Evolutionary conservation across 768 basidiomycete species (phyloP).

Genomic region (Rhizopogon sp.): DNA sequence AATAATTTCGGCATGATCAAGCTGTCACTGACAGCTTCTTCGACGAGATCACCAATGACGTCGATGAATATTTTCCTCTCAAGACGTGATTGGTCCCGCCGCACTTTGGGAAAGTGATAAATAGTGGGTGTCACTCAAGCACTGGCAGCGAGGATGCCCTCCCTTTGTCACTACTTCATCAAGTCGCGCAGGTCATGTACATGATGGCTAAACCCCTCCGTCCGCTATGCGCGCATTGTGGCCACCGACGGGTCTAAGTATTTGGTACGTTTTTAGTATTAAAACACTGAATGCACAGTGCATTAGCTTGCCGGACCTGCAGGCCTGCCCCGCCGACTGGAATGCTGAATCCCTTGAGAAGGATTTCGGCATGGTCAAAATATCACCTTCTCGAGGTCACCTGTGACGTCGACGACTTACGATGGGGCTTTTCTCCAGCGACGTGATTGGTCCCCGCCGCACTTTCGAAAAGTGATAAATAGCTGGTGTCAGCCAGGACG

Average conservation of each 20-base stretch:
- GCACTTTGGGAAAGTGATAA: no score
- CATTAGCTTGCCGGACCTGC: neutral
- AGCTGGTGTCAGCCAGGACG: neutral
- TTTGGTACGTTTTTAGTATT: no score
- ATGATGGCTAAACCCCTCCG: neutral
- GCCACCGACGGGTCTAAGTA: neutral
- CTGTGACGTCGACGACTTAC: slow-evolving; percentile 3
- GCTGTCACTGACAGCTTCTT: no score
- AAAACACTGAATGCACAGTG: neutral
- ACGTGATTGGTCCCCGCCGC: neutral
- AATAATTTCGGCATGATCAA: no score
- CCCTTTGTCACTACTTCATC: neutral
- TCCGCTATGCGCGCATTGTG: no score
- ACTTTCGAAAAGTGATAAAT: slow-evolving; percentile 17
- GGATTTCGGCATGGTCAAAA: slow-evolving; percentile 2
- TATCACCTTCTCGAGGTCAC: neutral
- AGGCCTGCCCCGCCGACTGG: neutral
- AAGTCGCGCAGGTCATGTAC: neutral
- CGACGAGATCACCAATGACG: no score
- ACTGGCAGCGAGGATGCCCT: neutral
- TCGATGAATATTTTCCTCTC: no score
- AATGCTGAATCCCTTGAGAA: neutral
- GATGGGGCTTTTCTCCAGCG: neutral
- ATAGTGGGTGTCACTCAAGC: no score
- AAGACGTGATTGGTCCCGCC: no score